These are phyloP conservation scores for Parmelia sp. DNA, from an alignment of 495 filamentous ascomycete species.

Conservation along the genomic window DNA sequence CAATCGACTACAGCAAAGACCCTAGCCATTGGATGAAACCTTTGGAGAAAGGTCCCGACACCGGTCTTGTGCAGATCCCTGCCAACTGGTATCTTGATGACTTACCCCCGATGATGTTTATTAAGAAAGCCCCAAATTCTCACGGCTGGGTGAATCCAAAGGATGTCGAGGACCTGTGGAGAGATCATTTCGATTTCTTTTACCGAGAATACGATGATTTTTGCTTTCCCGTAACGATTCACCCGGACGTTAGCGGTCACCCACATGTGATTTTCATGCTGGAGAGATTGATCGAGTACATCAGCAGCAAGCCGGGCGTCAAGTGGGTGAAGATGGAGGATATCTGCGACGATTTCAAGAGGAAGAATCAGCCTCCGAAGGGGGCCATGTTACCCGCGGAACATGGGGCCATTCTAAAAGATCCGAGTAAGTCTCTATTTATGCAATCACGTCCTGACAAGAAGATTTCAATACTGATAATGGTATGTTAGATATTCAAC, in stretches of 20 bases:
- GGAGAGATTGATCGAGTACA: constrained; percentile 57
- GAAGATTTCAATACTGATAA: background rate
- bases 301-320: constrained; percentile 66
- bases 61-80: constrained; percentile 58
- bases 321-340: constrained; percentile 70
- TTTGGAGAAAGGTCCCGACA: constrained; percentile 45
- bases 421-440: constrained; percentile 26
- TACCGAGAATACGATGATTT: constrained; percentile 66
- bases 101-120: constrained; percentile 56
- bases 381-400: constrained; percentile 64
- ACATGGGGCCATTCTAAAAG: constrained; percentile 49
- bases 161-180: constrained; percentile 53
- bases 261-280: constrained; percentile 63
- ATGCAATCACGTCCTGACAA: background rate
- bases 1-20: constrained; percentile 54
- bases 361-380: constrained; percentile 56
- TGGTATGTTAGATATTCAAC: constrained; percentile 15
- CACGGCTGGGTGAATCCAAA: constrained; percentile 57
- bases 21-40: constrained; percentile 64
- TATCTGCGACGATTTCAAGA: constrained; percentile 64
- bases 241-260: constrained; percentile 62
- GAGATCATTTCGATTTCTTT: constrained; percentile 65
- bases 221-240: constrained; percentile 63
- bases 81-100: constrained; percentile 66
- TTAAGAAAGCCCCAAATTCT: constrained; percentile 52